phyloP scores from a whole-genome alignment of 192 early-diverging fungal species.

The Entophlyctis helioformis region DNA sequence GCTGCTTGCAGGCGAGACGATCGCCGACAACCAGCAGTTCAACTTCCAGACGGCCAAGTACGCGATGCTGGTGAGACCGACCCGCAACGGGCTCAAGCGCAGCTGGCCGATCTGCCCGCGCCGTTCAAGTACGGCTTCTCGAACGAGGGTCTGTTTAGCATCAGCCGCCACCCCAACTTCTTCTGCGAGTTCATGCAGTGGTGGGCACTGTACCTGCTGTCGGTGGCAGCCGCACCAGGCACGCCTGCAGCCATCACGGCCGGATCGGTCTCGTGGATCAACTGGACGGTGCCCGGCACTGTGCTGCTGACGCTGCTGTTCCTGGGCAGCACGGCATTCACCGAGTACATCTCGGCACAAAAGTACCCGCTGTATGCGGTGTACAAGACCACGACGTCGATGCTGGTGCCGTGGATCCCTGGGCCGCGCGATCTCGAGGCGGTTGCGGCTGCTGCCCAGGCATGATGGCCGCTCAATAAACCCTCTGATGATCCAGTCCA shows the following conservation, averaged over 20 bases:
- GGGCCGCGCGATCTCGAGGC: too few relatives aligned
- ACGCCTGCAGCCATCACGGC: too few relatives aligned
- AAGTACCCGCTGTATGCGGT: slow-evolving; percentile 72
- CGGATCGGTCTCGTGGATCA: slow-evolving; percentile 6
- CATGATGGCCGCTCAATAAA: too few relatives aligned
- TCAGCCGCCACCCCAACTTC: slow-evolving; percentile 75
- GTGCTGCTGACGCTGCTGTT: slow-evolving; percentile 53
- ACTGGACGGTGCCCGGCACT: slow-evolving; percentile 25
- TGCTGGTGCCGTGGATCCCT: too few relatives aligned
- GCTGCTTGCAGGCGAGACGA: slow-evolving; percentile 44
- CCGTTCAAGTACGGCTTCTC: slow-evolving; percentile 54
- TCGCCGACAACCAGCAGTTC: slow-evolving; percentile 79
- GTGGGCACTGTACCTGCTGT: slow-evolving; percentile 43
- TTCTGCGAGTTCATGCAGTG: slow-evolving; percentile 50
- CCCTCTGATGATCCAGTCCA: too few relatives aligned
- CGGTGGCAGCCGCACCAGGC: slow-evolving; percentile 27
- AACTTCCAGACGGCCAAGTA: slow-evolving; percentile 43
- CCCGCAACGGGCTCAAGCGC: not conserved
- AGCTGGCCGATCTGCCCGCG: slow-evolving; percentile 8
- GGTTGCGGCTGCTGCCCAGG: too few relatives aligned
- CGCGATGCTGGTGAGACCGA: slow-evolving; percentile 10
- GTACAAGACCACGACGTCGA: too few relatives aligned
- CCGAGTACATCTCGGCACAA: slow-evolving; percentile 34
- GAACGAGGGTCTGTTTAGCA: slow-evolving; percentile 59
- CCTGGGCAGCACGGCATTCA: slow-evolving; percentile 37